Base-by-base conservation (phyloP, 2,329 filamentous ascomycete genomes). In the Arthrobotrys musiformis region DNA sequence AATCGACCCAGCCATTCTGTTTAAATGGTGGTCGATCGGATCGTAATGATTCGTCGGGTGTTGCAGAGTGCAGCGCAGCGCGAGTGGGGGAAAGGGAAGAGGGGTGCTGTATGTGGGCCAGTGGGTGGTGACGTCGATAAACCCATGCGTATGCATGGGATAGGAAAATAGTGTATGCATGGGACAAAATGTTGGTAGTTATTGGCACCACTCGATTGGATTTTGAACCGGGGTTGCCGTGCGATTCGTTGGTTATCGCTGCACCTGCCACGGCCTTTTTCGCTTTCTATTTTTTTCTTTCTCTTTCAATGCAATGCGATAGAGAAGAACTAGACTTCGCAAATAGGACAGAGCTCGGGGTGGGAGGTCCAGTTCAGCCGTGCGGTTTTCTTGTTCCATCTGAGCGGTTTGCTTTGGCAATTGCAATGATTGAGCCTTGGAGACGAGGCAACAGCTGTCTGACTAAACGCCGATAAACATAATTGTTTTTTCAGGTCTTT, bases 111-210 rank as follows among this genome's bases (percentile, higher is more conserved):
- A 3, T n/a, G n/a, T n/a, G n/a, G n/a, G n/a, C n/a, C n/a, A n/a
- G n/a, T n/a, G 67, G 42, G 50, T 73, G 48, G 69, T 73, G 69
- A 73, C 69, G 69, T 73, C 69, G 69, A 73, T 69, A 33, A 44
- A 35, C 50, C n/a, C n/a, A n/a, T n/a, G n/a, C n/a, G n/a, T n/a
- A 73, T 66, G 69, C 69, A 67, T 73, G 58, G 15, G 54, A 40
- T 7, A n/a, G 3, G 52, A 11, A 28, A n/a, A 60, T 4, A 17
- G 11, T 15, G 9, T 35, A 40, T 66, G 60, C 60, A 73, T 73
- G 61, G 69, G 48, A 46, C 22, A 48, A 60, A 64, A 62, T n/a
- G n/a, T n/a, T n/a, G 68, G 24, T 63, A 22, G 37, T 40, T 17
- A 66, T 61, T 67, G 37, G 50, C 50, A 30, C 52, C 69, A 58